Conservation (phyloP, 108 stramenopile species). For the Conticribra weissflogii region DNA sequence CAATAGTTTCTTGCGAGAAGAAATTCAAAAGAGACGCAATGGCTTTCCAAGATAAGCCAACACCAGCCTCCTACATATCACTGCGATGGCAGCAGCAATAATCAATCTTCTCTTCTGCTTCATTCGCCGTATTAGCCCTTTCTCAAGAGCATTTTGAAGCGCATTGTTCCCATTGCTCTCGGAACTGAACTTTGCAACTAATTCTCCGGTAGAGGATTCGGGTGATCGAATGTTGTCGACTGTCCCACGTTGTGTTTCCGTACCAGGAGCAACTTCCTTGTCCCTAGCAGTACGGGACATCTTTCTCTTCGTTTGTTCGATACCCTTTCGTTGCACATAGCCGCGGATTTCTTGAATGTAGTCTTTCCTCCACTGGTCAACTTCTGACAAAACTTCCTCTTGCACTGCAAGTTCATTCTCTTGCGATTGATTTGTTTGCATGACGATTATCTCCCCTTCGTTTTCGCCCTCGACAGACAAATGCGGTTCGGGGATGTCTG, state of each 20-base stretch:
- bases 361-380: conserved; percentile 21
- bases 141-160: conserved; percentile 9
- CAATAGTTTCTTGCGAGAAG: too few species aligned
- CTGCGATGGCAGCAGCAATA: conserved; percentile 12
- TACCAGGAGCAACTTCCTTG: too few species aligned
- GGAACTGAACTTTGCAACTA: not conserved
- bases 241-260: too few species aligned
- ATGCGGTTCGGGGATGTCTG: too few species aligned
- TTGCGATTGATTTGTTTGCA: not conserved
- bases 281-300: too few species aligned
- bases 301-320: conserved; percentile 25
- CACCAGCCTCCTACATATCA: conserved; percentile 23
- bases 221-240: not conserved
- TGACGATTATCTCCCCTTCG: not conserved
- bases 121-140: conserved; percentile 17
- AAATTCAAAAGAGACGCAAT: conserved; percentile 24
- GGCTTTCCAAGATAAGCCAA: conserved; percentile 31
- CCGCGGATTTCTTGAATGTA: conserved; percentile 24
- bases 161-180: conserved; percentile 4
- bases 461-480: conserved; percentile 7
- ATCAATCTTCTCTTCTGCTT: conserved; percentile 22
- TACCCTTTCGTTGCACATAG: conserved; percentile 27
- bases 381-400: conserved; percentile 6
- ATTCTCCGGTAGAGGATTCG: not conserved
- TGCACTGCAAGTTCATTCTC: not conserved